Evolutionary conservation across 192 early-diverging fungal species (phyloP).

Genomic region (Coemansia sp.): DNA sequence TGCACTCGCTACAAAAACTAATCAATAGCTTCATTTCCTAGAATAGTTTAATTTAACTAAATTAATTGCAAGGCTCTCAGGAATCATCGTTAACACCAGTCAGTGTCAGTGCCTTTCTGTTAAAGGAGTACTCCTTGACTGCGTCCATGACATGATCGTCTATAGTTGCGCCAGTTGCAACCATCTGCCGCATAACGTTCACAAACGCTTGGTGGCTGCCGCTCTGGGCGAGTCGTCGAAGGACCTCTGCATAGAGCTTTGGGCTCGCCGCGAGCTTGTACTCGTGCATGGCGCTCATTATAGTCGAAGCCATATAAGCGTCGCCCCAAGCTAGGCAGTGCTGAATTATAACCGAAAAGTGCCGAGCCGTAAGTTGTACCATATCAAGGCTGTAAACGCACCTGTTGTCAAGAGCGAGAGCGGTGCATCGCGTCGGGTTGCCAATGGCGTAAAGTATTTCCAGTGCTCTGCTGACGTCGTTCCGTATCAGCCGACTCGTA

Average conservation of each 20-base stretch:
- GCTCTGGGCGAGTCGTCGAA: neutral
- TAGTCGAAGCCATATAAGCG: neutral
- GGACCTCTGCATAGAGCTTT: conserved; percentile 16
- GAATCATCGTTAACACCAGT: neutral
- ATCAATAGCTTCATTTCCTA: too few species aligned
- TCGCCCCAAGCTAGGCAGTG: conserved; percentile 5
- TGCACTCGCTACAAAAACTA: too few species aligned
- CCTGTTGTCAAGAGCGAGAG: neutral
- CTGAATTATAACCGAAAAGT: conserved; percentile 21
- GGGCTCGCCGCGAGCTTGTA: neutral
- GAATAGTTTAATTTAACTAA: neutral
- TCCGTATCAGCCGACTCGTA: conserved; percentile 6
- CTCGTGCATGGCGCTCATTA: conserved; percentile 29
- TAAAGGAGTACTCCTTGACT: conserved; percentile 12
- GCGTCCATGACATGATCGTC: conserved; percentile 7
- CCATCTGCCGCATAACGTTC: conserved; percentile 23
- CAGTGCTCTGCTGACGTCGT: conserved; percentile 17
- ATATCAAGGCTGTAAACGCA: conserved; percentile 15
- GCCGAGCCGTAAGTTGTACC: neutral
- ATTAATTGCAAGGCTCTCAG: neutral
- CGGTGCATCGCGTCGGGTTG: conserved; percentile 4
- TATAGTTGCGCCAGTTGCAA: neutral
- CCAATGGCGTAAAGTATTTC: conserved; percentile 17
- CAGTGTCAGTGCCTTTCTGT: neutral
- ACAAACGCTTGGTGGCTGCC: conserved; percentile 12